Base-by-base conservation (phyloP, 768 basidiomycete genomes). In the Agrocybe chaxingu region DNA sequence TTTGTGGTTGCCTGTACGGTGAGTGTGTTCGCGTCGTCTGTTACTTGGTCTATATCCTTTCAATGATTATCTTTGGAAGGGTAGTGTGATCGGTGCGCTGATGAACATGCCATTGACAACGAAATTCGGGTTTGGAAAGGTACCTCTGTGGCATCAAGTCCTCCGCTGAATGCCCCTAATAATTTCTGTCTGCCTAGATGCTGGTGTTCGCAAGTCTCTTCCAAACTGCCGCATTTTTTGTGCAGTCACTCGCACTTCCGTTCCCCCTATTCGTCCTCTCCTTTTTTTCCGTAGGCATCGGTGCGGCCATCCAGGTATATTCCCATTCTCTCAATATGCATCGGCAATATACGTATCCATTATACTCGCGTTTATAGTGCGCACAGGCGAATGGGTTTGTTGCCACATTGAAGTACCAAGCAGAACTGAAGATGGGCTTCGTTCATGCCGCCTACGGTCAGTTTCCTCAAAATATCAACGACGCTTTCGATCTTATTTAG, bases 351-450 rank as follows among this genome's bases (percentile, higher is more conserved):
- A 24, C 13, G 8, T 7, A 43, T 29, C 12, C 13, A 10, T 5
- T 13, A 37, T 29, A 10, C 36, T 24, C 2, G 24, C 24, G 16
- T 12, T 11, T 40, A 11, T 36, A 87, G 81, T 82, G 87, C 53
- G 85, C 87, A 0, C 85, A 85, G 62, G 78, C 84, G 2, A 85
- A 85, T 57, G 84, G 80, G 6, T 88, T 77, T 51, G 77, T 89
- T 10, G 85, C 83, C 3, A 72, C 68, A 37, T 66, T 86, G 1
- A 73, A 76, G 52, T 65, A 75, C n/a, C 75, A 81, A 39, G 63
- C 78, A 1, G 75, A 80, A 46, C 60, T 65, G 0, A 88, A 86
- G 61, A 87, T 90, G 82, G 80, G 85, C 4, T 47, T 90, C 13
- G 59, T 87, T 11, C 83, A 86, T 56, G 83, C 82, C 3, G 70